Conservation (phyloP, 1,139 yeast genomes). For the Suhomyces ambrosiae region DNA sequence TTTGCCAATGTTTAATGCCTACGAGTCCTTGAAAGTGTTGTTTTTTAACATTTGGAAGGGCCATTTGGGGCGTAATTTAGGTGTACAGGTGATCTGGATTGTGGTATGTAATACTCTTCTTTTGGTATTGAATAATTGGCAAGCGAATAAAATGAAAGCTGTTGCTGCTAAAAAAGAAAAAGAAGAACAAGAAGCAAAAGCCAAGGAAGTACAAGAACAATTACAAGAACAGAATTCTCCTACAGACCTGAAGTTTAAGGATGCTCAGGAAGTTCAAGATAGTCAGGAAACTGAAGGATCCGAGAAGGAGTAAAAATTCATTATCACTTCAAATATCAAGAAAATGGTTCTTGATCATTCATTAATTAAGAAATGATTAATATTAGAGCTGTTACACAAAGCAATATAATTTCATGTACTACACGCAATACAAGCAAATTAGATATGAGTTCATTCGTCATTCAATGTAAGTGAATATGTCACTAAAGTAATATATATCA, state of each 20-base stretch:
- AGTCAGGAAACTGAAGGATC: background rate
- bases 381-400: too few relatives aligned
- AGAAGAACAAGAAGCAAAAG: slow-evolving; percentile 1
- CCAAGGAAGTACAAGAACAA: too few relatives aligned
- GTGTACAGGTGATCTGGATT: slow-evolving; percentile 61
- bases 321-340: background rate
- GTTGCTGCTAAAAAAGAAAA: slow-evolving; percentile 1
- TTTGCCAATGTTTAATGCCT: slow-evolving; percentile 63
- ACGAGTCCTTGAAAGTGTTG: slow-evolving; percentile 57
- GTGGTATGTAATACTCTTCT: slow-evolving; percentile 41
- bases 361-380: too few relatives aligned
- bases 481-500: too few relatives aligned
- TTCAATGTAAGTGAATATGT: too few relatives aligned
- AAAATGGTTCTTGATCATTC: too few relatives aligned
- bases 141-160: slow-evolving; percentile 2
- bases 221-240: background rate
- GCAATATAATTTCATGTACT: too few relatives aligned
- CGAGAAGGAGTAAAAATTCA: background rate
- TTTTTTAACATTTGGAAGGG: slow-evolving; percentile 59
- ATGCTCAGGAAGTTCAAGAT: background rate
- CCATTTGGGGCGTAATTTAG: slow-evolving; percentile 58
- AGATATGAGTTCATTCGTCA: too few relatives aligned
- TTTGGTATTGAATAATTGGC: slow-evolving; percentile 1
- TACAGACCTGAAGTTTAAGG: background rate
- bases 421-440: too few relatives aligned